These are phyloP conservation scores for Pyricularia pennisetigena DNA, from an alignment of 2,329 filamentous ascomycete genomes.

Conservation along the genomic window DNA sequence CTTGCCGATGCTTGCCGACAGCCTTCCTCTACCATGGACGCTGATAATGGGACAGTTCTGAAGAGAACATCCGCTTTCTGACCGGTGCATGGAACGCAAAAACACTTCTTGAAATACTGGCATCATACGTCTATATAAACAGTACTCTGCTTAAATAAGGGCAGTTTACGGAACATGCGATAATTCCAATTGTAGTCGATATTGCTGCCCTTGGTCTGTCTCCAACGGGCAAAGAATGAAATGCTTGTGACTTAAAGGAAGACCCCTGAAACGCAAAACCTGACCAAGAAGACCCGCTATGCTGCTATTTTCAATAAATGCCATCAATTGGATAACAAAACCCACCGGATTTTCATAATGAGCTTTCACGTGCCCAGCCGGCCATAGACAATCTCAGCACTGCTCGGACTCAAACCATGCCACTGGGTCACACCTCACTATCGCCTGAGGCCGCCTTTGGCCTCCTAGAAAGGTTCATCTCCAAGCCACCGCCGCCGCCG, in stretches of 20 bases:
- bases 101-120: too few species aligned
- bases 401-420: not conserved
- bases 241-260: not conserved
- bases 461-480: conserved; percentile 10
- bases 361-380: not conserved
- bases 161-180: too few species aligned
- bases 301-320: not conserved
- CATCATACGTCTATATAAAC: too few species aligned
- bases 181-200: not conserved
- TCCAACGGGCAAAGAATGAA: not conserved
- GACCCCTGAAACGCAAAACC: not conserved
- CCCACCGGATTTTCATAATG: not conserved
- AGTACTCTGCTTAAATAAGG: too few species aligned
- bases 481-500: not conserved
- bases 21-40: not conserved
- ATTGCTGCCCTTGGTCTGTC: not conserved
- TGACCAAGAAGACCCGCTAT: not conserved
- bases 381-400: not conserved
- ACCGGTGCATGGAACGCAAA: too few species aligned
- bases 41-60: not conserved
- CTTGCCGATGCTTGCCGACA: not conserved
- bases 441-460: not conserved
- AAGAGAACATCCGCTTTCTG: not conserved
- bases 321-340: not conserved
- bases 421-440: not conserved